Base-by-base conservation (phyloP, 768 basidiomycete genomes). In the Leccinellum rugosiceps region DNA sequence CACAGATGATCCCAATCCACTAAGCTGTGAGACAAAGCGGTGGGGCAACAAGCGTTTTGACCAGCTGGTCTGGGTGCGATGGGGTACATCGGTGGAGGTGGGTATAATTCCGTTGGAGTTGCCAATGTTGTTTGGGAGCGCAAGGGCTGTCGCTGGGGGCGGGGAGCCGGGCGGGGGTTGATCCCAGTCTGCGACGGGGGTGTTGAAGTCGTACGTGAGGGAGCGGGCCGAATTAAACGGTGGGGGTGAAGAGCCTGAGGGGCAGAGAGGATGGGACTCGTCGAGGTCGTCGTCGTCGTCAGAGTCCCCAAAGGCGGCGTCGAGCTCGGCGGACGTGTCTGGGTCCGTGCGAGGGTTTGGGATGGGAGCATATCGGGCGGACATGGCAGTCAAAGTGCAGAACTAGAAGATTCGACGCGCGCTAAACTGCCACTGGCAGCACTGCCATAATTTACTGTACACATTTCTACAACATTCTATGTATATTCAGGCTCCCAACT, bases 91-190 rank as follows among this genome's bases (percentile, higher is more conserved):
- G 7, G 72, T 67, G 58, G 77, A 79, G 1, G 77, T 63, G 8
- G 89, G 88, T 51, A 92, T 64, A 23, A 79, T 59, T 14, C 91
- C 90, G 65, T 92, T 91, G 14, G 87, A 83, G 67, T 91, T 92
- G 46, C 90, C 90, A 59, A 78, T 75, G 46, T 82, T 76, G 65
- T 89, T 90, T 15, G 88, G 89, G 35, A 88, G 75, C 3, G 90
- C 87, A 23, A 72, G 70, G 15, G 85, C 67, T 6, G 88, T 83
- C 14, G 83, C 84, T 17, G 76, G 74, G 8, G 91, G 89, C 2
- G 90, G 91, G 28, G 88, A 90, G 58, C 89, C 90, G 13, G 90
- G 87, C n/a, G 90, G 91, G 43, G 91, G 89, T 58, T 81, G 83
- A 65, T 84, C 90, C 69, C 88, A 92, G 69, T 92, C 90, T 52